Base-by-base conservation (phyloP, 1,139 yeast genomes). In the Protomyces lactucae-debilis region DNA sequence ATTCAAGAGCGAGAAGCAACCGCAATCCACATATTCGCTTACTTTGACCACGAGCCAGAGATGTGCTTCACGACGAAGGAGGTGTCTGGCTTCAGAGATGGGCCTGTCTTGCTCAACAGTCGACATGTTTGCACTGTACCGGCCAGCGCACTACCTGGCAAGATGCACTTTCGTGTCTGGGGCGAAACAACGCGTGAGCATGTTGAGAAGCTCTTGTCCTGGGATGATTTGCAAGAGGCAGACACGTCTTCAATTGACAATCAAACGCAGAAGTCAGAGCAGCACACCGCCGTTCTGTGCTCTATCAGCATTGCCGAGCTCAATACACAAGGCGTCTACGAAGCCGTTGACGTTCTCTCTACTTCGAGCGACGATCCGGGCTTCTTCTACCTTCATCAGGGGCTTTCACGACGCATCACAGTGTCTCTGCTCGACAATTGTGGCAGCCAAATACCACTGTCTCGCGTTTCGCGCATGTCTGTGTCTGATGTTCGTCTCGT, bases 221-320 rank as follows among this genome's bases (percentile, higher is more conserved):
- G 76, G 76, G 76, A 73, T 60, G 73, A 71, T 46, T 69, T 73
- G 72, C 75, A 72, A 59, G 75, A 72, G 46, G 68, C 69, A 2
- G 68, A 67, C 1, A n/a, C 64, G 21, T 55, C 54, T 52, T 16
- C 51, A 18, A 32, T 8, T 18, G 61, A 2, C 55, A 21, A 16
- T 43, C 45, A n/a, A 37, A 25, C 14, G 18, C 6, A 51, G 36
- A 28, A 51, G 28, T 21, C 53, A 25, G 23, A 21, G 64, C 68
- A 57, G 39, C 68, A 65, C 57, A 55, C 65, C 43, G 56, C 48
- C 0, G 16, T 43, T 43, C 25, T 57, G 60, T 60, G 64, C 36
- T 55, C 56, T 35, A 57, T 67, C 14, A 57, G 59, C 53, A 66
- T 72, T 6, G 60, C 70, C 21, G 75, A 73, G 57, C 61, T 72